Evolutionary conservation across 805 yeast species (phyloP).

Genomic region (Danielia oregonensis): DNA sequence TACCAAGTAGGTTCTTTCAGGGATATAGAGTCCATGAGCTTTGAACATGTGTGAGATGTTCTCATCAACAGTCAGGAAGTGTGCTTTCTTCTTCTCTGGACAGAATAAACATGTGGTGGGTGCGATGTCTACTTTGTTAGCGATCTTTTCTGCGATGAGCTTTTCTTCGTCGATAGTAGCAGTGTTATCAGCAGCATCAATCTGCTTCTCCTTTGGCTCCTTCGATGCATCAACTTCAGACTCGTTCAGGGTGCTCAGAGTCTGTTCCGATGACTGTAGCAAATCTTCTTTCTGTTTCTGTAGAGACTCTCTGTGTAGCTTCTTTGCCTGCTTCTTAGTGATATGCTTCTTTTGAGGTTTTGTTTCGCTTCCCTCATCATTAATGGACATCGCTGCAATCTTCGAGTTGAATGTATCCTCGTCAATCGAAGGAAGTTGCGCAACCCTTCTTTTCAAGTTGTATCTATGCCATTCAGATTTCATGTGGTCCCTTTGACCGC

Average conservation of each 20-base stretch:
- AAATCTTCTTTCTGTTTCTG: conserved; percentile 46
- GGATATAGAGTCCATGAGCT: conserved; percentile 81
- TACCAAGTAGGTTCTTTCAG: conserved; percentile 67
- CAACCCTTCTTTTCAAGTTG: conserved; percentile 90
- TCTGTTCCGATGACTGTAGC: conserved; percentile 15
- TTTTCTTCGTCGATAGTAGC: conserved; percentile 39
- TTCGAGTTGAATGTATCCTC: conserved; percentile 21
- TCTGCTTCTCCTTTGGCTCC: background rate
- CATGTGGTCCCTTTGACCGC: conserved; percentile 64
- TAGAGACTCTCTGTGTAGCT: conserved; percentile 47
- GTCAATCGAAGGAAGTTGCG: conserved; percentile 39
- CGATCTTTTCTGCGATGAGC: conserved; percentile 42
- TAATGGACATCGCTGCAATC: conserved; percentile 17
- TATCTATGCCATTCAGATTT: conserved; percentile 98
- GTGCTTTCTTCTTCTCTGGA: conserved; percentile 29
- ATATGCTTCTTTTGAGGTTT: conserved; percentile 25
- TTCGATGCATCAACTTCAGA: background rate
- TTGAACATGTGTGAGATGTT: conserved; percentile 69
- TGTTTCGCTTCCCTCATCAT: conserved; percentile 13
- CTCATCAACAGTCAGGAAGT: conserved; percentile 37
- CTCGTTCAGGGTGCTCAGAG: background rate
- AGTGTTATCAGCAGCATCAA: conserved; percentile 14
- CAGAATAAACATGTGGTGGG: conserved; percentile 51
- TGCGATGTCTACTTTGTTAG: conserved; percentile 46
- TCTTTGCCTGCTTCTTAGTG: conserved; percentile 50